Evolutionary conservation across 208 protist species (phyloP).

Genomic region (Trichomonas gallinae): DNA sequence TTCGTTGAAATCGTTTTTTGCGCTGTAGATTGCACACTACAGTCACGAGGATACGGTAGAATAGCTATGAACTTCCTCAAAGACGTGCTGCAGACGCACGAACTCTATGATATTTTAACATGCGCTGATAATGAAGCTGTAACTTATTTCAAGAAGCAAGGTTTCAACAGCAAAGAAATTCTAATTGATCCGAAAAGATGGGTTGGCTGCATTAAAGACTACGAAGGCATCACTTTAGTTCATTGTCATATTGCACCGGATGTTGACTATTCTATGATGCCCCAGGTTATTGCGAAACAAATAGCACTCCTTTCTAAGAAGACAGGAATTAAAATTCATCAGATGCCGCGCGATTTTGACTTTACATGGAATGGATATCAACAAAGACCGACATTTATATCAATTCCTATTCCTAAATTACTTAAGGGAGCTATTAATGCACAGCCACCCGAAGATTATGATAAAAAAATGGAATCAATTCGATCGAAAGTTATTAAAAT

Average conservation of each 20-base stretch:
- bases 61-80: constrained; percentile 60
- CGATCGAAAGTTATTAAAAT: not conserved
- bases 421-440: not conserved
- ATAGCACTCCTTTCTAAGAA: constrained; percentile 20
- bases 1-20: constrained; percentile 70
- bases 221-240: constrained; percentile 63
- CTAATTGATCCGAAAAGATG: constrained; percentile 45
- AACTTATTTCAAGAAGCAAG: constrained; percentile 69
- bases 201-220: constrained; percentile 67
- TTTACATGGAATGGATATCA: not conserved
- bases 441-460: not conserved
- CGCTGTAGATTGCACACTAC: constrained; percentile 53
- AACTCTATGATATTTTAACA: constrained; percentile 58
- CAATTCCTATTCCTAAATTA: not conserved
- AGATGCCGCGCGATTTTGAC: not conserved
- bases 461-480: not conserved
- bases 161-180: constrained; percentile 38
- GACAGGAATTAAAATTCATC: not conserved
- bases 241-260: constrained; percentile 52
- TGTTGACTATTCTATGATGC: constrained; percentile 52
- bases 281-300: constrained; percentile 42
- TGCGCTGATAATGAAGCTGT: constrained; percentile 72
- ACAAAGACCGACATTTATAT: not conserved
- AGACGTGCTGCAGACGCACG: constrained; percentile 40
- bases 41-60: constrained; percentile 55